These are phyloP conservation scores for Parasarocladium wereldwijsianum DNA, from an alignment of 2,329 filamentous ascomycete genomes.

Conservation along the genomic window DNA sequence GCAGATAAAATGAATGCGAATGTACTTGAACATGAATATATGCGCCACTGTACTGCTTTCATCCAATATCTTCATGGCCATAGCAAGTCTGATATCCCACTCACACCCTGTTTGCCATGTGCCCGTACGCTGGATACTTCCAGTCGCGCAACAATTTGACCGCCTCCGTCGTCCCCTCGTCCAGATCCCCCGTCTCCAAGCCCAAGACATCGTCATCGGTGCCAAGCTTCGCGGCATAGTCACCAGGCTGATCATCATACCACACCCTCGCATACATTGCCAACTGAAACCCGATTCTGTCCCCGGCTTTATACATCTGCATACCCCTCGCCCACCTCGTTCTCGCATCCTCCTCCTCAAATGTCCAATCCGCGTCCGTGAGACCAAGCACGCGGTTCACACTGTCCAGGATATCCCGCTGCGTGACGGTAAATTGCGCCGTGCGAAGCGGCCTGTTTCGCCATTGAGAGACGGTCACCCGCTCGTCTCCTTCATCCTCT, in stretches of 20 bases:
- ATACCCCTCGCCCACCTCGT: conserved; percentile 31
- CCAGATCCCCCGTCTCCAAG: conserved; percentile 42
- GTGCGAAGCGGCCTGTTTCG: conserved; percentile 34
- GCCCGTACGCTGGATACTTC: too few relatives aligned
- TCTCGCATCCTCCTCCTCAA: conserved; percentile 29
- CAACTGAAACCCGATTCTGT: conserved; percentile 26
- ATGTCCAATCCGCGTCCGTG: conserved; percentile 43
- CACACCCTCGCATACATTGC: conserved; percentile 43
- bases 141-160: conserved; percentile 30
- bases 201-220: conserved; percentile 37
- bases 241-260: conserved; percentile 23
- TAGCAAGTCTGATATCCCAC: too few relatives aligned
- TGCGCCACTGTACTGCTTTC: too few relatives aligned
- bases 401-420: conserved; percentile 51
- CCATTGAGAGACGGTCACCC: conserved; percentile 25
- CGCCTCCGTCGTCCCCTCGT: conserved; percentile 35
- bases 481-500: conserved; percentile 18
- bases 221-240: conserved; percentile 23
- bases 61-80: too few relatives aligned
- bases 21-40: too few relatives aligned
- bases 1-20: too few relatives aligned
- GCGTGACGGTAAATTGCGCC: conserved; percentile 41
- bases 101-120: too few relatives aligned
- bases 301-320: conserved; percentile 24
- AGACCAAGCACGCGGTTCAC: conserved; percentile 42